A percentile compares a stretch with the other conserved stretches of the same genome.
Evolutionary conservation across 176 grass and related monocot species (phyloP).

Genomic region (Eleusine indica): DNA sequence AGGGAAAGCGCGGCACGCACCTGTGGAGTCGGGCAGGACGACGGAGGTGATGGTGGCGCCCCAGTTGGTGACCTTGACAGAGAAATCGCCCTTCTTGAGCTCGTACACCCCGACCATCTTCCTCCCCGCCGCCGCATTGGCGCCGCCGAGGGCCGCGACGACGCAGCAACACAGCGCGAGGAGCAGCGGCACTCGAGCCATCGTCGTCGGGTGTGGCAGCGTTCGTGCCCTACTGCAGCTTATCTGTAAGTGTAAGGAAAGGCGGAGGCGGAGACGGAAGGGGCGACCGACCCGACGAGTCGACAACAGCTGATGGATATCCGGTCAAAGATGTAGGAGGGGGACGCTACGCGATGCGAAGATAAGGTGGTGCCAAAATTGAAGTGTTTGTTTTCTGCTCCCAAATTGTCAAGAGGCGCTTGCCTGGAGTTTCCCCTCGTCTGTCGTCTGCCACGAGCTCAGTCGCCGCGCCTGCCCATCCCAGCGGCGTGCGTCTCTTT

Average conservation of each 20-base stretch:
- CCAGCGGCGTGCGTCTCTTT: neutral
- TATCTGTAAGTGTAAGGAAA: too few relatives aligned
- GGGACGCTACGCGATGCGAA: too few relatives aligned
- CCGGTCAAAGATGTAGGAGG: too few relatives aligned
- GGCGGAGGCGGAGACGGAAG: neutral
- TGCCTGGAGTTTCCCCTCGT: neutral
- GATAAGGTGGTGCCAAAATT: constrained; percentile 30
- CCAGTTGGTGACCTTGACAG: constrained; percentile 75
- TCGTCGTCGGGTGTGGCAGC: neutral
- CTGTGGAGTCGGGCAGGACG: constrained; percentile 83
- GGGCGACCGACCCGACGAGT: neutral
- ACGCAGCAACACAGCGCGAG: constrained; percentile 42
- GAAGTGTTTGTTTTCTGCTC: constrained; percentile 34
- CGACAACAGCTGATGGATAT: neutral
- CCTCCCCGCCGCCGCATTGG: constrained; percentile 31
- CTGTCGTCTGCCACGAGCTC: neutral
- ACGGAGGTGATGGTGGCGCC: constrained; percentile 78
- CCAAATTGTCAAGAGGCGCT: neutral
- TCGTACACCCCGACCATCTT: constrained; percentile 72
- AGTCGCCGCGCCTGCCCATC: neutral
- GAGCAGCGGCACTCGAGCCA: constrained; percentile 46
- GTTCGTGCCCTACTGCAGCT: neutral
- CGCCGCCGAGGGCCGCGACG: constrained; percentile 6
- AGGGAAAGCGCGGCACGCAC: constrained; percentile 14
- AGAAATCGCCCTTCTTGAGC: constrained; percentile 78